These are phyloP conservation scores for Cercospora sp. DNA, from an alignment of 2,329 filamentous ascomycete species.

Conservation along the genomic window DNA sequence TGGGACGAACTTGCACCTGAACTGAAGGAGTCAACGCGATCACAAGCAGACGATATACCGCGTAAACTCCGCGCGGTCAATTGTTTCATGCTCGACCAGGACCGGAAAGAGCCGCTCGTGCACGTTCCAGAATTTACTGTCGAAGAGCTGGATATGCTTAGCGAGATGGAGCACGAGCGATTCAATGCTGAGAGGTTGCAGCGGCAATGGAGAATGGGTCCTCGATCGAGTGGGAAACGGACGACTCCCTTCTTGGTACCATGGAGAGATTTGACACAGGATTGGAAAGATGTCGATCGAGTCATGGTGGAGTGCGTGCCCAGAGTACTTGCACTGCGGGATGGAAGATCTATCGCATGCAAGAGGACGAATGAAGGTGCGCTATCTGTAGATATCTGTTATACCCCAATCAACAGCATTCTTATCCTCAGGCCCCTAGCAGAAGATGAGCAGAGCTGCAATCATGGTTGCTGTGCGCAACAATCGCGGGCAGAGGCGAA, in stretches of 20 bases:
- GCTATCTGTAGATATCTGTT: neutral
- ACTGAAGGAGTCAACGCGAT: slow-evolving; percentile 39
- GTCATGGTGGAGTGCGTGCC: slow-evolving; percentile 43
- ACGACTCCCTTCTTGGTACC: slow-evolving; percentile 41
- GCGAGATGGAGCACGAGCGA: slow-evolving; percentile 41
- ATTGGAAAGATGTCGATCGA: slow-evolving; percentile 41
- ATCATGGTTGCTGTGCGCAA: too few relatives aligned
- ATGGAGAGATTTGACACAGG: slow-evolving; percentile 39
- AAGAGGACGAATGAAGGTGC: slow-evolving; percentile 22
- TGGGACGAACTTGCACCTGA: slow-evolving; percentile 40
- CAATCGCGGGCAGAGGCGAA: too few relatives aligned
- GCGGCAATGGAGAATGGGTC: slow-evolving; percentile 40
- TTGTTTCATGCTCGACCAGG: slow-evolving; percentile 41
- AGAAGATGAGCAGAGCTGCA: neutral
- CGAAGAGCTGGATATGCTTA: slow-evolving; percentile 38
- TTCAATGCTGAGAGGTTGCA: slow-evolving; percentile 42
- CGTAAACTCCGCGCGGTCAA: slow-evolving; percentile 39
- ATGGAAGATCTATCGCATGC: slow-evolving; percentile 41
- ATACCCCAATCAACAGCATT: neutral
- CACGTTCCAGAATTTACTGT: slow-evolving; percentile 36
- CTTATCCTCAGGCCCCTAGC: neutral
- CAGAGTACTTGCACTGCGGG: slow-evolving; percentile 34
- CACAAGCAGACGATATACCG: slow-evolving; percentile 42
- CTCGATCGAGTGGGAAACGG: slow-evolving; percentile 36
- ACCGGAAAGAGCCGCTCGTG: slow-evolving; percentile 34